Base-by-base conservation (phyloP, 331 rosid genomes). In the Malus hybrid region DNA sequence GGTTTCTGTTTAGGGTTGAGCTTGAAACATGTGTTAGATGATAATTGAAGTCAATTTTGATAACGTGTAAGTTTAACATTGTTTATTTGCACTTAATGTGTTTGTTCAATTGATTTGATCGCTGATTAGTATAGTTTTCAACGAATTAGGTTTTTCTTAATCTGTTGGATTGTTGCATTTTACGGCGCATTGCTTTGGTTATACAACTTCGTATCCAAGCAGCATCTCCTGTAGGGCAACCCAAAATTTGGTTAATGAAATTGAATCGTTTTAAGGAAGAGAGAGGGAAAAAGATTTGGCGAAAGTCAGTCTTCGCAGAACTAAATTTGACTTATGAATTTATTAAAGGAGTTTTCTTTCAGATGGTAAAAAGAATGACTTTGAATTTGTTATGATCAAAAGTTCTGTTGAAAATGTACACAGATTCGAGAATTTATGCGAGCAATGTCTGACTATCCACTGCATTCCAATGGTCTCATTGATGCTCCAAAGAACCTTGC, bases 381-480 rank as follows among this genome's bases (percentile, higher is more conserved):
- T 63, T 63, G 42, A 36, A 65, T 65, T 65, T 65, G 31, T 55
- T 20, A 61, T 42, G 29, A 7, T 14, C 15, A 27, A 44, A 7
- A 31, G 1, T 32, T 24, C 9, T 20, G 33, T 42, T 66, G 57
- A 29, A n/a, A 63, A 65, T 18, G 36, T 68, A 10, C 19, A 70
- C 70, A 90, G 96, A 83, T 90, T 7, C 80, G 60, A 15, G 76
- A 80, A 59, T 90, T 90, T 42, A 42, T 6, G 0, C 10, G 61
- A 8, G 88, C 56, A 0, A 67, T 88, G 1, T 6, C 9, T 1
- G 77, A 80, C 0, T 88, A 79, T 42, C 89, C 91, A 2, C 44
- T 89, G 10, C 97, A 91, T 78, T 91, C 97, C 0, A 83, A 87
- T 74, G 93, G 90, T 0, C 69, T 85, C 0, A 71, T 91, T 8